Base-by-base conservation (phyloP, 192 early-diverging fungal genomes). In the Rhizoclosmatium globosum region DNA sequence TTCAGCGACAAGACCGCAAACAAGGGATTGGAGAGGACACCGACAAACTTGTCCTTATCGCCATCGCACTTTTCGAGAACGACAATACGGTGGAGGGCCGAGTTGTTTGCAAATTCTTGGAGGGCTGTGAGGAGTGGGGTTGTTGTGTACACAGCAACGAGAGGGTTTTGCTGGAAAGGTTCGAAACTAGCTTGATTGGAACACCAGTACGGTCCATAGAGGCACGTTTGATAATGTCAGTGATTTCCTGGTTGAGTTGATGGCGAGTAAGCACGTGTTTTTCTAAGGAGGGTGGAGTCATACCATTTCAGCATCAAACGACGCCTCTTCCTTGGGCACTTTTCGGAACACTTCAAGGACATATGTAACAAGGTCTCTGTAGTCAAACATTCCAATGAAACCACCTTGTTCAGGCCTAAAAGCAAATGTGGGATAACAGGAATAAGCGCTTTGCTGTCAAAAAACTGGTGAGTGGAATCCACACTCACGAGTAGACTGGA, bases 361-460 rank as follows among this genome's bases (percentile, higher is more conserved):
- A 67, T 83, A 85, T 4, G 84, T 77, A 1, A 88, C 86, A 19
- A 89, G 73, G 60, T 89, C 88, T n/a, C 85, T 45, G 75, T 86
- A 88, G 73, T 89, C 88, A 57, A 89, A 68, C 85, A 85, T 84
- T 19, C 88, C 88, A 43, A 88, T 47, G 64, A 88, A 88, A 3
- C 84, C 85, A 21, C 83, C 83, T 46, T 71, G 65, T 15, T 64
- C 62, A 1, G 68, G 68, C 60, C 84, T 81, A 46, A 56, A 0
- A n/a, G 11, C 11, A 9, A 39, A 64, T 64, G 62, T 23, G 19
- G 31, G 31, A 31, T 31, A 31, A 31, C 31, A 31, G 31, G 31
- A 17, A n/a, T 57, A 13, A n/a, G 21, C 21, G 56, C 21, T 41
- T 6, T 41, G 61, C 6, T 38, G 39, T 6, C 4, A 9, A 44